Base-by-base conservation (phyloP, 306 rosid genomes). In the Cajanus cajan region DNA sequence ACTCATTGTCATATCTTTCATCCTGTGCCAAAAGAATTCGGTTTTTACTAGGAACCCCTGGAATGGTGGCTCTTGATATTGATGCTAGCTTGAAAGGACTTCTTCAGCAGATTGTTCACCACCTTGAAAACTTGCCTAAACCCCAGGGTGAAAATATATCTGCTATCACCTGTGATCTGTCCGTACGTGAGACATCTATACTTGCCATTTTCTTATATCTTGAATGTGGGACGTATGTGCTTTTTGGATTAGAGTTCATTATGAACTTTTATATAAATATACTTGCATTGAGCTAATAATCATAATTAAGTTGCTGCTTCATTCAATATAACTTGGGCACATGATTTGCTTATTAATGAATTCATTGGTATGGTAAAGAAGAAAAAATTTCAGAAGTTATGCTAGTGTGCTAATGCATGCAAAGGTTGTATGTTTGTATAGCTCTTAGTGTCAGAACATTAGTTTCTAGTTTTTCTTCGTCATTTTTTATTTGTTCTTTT, bases 41-140 rank as follows among this genome's bases (percentile, higher is more conserved):
- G 67, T 95, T 91, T 90, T 86, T 95, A 88, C 85, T 95, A 68
- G 94, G 94, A 52, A 91, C 96, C 50, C 98, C 97, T 57, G 99
- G 99, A 80, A 95, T 95, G 98, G 94, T 95, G 86, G 99, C 99
- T 79, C 98, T 93, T 64, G 99, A 92, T 80, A 79, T 95, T 86
- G 99, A 95, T 84, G 77, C 94, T 66, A 72, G 87, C 88, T 78
- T 95, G 84, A 95, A 91, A 78, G 92, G 90, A 61, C 94, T 88
- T 62, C 48, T 95, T 68, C 97, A 91, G 80, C 84, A 84, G 88
- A 93, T 95, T 25, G 94, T 93, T 78, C 94, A 73, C 77, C 94
- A 93, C 85, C 97, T 95, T 78, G 99, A 95, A 82, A 90, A 85
- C 87, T 85, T 93, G 71, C 99, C 98, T 77, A 93, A 91, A 82